Evolutionary conservation across 441 rosid species (phyloP), one percentile per base, ranked within the genome.

Genomic region (Flueggea neowawraea): DNA sequence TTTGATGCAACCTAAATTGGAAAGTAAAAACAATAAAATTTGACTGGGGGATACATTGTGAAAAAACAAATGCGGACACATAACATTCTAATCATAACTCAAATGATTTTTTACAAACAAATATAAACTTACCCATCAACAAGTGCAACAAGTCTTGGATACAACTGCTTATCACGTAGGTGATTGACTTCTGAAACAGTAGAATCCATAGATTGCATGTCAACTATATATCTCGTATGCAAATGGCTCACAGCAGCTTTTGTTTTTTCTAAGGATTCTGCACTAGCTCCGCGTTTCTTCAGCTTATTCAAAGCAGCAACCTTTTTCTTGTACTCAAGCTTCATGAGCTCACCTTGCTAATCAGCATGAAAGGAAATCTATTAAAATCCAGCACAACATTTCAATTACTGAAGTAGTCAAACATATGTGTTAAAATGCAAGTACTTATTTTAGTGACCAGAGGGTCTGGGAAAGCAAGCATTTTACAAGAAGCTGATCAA

Each of bases 171-270:
- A 55, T 94, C 98, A 10, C 97, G 90, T 53, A 94, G 80, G 36
- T 90, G 91, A 67, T 87, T 89, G 78, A 94, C 93, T 79, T 94
- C 98, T 15, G 83, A 73, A 63, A 91, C 98, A 22, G 98, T 94
- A 11, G 97, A 91, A 73, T 94, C 99, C 97, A 94, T 84, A 66
- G 99, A 94, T 70, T 94, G 99, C 99, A 94, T 89, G 70, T 94
- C 99, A 16, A 94, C 99, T 41, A 94, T 91, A 74, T 94, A 91
- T 83, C 95, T 83, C 6, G 99, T 91, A 67, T 91, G 99, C 69
- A 94, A 79, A 63, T 91, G 97, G 65, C 97, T 86, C 54, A 94
- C 97, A 0, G 90, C 87, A 54, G 99, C 97, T 83, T 91, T 94
- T 4, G 90, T 78, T 76, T 86, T 91, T 78, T 94, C 98, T 41